Base-by-base conservation (phyloP, 164 flowering plant genomes). In the Stephania cephalantha region DNA sequence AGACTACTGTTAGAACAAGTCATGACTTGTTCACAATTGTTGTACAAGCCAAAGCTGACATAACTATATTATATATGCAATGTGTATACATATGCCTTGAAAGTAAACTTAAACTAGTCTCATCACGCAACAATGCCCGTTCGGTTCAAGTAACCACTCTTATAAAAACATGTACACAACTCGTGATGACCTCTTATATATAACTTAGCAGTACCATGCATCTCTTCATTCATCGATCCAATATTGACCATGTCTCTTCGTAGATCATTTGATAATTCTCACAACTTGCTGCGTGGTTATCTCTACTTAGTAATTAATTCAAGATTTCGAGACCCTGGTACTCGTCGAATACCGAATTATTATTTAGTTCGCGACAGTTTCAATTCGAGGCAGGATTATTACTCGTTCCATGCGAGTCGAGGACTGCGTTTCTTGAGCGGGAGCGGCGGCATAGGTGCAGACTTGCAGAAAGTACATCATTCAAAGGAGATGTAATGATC, bases 231-330 rank as follows among this genome's bases (percentile, higher is more conserved):
- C 42, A 50, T 50, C 15, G 55, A 63, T 63, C n/a, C 18, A 69
- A 58, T 25, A 79, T 35, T 35, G 42, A 35, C 42, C 42, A 35
- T 82, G 84, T 67, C 75, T 13, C n/a, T 42, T 13, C 71, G n/a
- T 70, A 69, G 79, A 22, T n/a, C 68, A 12, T 63, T 53, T 46
- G 31, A 15, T 2, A 35, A 35, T 55, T 46, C 76, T 58, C 73
- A 77, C 74, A 81, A 73, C 17, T n/a, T 81, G 46, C 70, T 81
- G 46, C 70, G 52, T 63, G 68, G 71, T 69, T 35, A 35, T 35
- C 46, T 77, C 25, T 7, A 77, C n/a, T 68, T 61, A 7, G 17
- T 78, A 1, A 8, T 80, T 61, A 77, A 68, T 9, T 71, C 53
- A 17, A 76, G 79, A 71, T 73, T 73, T 2, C 42, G 42, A 35